Conservation (phyloP, 78 protist genomes). For the Dictyostelium citrinum region DNA sequence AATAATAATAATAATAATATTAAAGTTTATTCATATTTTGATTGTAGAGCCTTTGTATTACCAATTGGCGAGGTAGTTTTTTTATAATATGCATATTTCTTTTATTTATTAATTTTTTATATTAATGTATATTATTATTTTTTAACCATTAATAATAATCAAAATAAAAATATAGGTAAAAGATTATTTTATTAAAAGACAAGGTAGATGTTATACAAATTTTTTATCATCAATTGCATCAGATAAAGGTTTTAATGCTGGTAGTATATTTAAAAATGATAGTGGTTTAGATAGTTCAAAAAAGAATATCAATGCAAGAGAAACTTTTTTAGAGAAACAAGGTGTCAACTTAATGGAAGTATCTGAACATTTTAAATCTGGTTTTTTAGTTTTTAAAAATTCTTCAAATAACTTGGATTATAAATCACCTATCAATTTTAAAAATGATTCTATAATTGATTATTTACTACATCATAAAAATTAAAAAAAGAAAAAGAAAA, state of each 20-base stretch:
- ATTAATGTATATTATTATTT: no score
- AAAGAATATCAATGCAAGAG: neutral
- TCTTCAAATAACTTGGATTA: neutral
- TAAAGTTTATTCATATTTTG: neutral
- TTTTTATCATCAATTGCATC: neutral
- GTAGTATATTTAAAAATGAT: neutral
- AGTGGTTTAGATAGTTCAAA: neutral
- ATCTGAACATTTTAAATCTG: neutral
- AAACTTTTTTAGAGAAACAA: neutral
- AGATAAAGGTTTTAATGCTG: neutral
- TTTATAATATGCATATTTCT: no score
- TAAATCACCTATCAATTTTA: neutral
- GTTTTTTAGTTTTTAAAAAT: neutral
- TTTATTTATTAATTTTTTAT: no score
- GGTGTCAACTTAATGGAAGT: neutral
- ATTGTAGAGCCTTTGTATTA: conserved; percentile 6
- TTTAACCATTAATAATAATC: no score
- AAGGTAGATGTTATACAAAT: conserved; percentile 22
- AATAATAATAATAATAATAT: neutral
- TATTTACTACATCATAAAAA: neutral
- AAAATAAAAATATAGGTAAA: neutral
- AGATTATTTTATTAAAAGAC: conserved; percentile 23
- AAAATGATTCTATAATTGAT: neutral
- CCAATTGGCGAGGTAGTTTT: neutral
- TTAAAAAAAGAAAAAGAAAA: no score